Conservation (phyloP, 1,139 yeast species). For the Nakaseomyces nivariensis region DNA sequence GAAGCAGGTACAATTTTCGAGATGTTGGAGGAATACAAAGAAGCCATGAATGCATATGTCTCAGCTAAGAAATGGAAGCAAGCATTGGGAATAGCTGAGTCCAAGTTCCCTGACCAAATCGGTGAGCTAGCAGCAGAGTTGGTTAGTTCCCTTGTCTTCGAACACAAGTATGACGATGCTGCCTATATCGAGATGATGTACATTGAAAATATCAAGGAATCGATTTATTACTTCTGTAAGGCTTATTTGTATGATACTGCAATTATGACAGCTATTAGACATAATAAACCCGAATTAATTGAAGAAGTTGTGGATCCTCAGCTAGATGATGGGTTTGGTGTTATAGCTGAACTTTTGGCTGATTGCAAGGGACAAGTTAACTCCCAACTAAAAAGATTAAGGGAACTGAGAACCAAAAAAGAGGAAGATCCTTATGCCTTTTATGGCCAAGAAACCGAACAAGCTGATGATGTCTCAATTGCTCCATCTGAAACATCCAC, state of each 20-base stretch:
- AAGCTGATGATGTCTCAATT: conserved; percentile 87
- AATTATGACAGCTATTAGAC: conserved; percentile 47
- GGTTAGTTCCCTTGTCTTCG: conserved; percentile 50
- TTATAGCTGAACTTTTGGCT: conserved; percentile 76
- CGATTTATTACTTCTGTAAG: conserved; percentile 62
- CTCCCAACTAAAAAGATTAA: conserved; percentile 73
- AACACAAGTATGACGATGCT: conserved; percentile 73
- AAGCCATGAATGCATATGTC: conserved; percentile 63
- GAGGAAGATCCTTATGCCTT: conserved; percentile 77
- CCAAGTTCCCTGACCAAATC: conserved; percentile 31
- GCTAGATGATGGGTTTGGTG: conserved; percentile 79
- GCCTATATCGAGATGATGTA: conserved; percentile 65
- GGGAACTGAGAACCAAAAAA: conserved; percentile 79
- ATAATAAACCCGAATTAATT: conserved; percentile 38
- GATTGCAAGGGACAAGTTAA: conserved; percentile 81
- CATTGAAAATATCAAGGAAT: conserved; percentile 49
- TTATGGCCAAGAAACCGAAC: conserved; percentile 63
- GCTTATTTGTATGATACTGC: conserved; percentile 73
- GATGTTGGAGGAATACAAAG: conserved; percentile 43
- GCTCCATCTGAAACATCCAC: conserved; percentile 94
- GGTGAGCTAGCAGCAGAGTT: conserved; percentile 47
- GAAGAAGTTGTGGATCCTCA: conserved; percentile 59
- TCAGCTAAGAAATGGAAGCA: conserved; percentile 76
- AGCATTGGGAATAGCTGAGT: conserved; percentile 54
- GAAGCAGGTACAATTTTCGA: conserved; percentile 81